Evolutionary conservation across 2,329 filamentous ascomycete species (phyloP), one percentile per base, ranked within the genome.

Genomic region (Xylariaceae sp.): DNA sequence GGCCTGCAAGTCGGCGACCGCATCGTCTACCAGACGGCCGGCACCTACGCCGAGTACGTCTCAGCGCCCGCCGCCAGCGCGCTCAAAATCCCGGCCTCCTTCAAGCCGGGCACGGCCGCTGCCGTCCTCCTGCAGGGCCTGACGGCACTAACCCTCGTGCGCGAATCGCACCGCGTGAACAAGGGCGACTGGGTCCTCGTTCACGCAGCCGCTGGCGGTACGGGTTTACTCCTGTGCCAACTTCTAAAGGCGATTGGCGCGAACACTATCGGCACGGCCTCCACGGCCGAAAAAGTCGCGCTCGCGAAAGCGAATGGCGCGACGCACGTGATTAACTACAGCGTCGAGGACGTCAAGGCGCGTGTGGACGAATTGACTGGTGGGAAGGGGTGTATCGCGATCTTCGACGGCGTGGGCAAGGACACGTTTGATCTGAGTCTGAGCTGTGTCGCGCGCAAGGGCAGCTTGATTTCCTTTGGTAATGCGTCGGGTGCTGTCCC

Each of bases 371-470:
- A 88, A 71, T 85, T 90, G 53, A 96, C 91, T 0, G 82, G 79
- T 1, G 88, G 88, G 0, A 76, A 85, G 61, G 92, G 92, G 6
- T 86, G 88, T 2, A 82, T 85, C 64, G 90, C 87, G 8, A 88
- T 96, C 34, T 95, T 91, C 71, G 92, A 96, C 71, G 89, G 89
- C 4, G 90, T 96, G 2, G 92, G 92, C 10, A 90, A 90, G 76
- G 81, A 82, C 53, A 96, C 92, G 0, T 96, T 94, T 75, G 90
- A 96, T 66, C 80, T 83, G 17, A 88, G 87, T 68, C 72, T 96
- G 64, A 84, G 92, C 64, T 82, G 85, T 66, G 80, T 93, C 56
- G 88, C 87, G 66, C 74, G 86, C 64, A 95, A 95, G 77, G 92
- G 91, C 4, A 88, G 80, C 1, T 75, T 96, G 68, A 81, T 91